Percentiles rank a stretch among this genome's conserved stretches.
phyloP scores from a whole-genome alignment of 495 filamentous ascomycete genomes.

The Trichoderma gamsii region DNA sequence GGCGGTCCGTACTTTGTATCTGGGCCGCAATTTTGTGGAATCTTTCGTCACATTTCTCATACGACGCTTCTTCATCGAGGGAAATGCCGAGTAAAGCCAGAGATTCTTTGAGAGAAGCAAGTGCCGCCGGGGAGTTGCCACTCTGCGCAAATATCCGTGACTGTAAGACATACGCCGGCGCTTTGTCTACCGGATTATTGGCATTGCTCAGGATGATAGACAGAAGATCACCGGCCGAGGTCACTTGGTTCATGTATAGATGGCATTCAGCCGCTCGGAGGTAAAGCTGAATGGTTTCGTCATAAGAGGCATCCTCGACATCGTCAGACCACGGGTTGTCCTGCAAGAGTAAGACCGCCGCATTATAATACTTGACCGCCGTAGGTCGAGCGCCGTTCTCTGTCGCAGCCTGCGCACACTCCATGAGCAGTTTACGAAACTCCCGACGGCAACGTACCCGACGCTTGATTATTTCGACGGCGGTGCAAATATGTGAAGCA shows the following conservation, averaged over 20 bases:
- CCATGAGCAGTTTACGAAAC: slow-evolving; percentile 67
- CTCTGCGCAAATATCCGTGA: slow-evolving; percentile 67
- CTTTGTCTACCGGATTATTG: slow-evolving; percentile 64
- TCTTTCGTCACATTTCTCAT: slow-evolving; percentile 66
- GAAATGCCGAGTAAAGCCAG: slow-evolving; percentile 60
- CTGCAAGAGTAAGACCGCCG: slow-evolving; percentile 72
- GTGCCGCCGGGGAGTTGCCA: slow-evolving; percentile 62
- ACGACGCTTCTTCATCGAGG: slow-evolving; percentile 58
- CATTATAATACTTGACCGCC: slow-evolving; percentile 69
- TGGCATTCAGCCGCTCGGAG: slow-evolving; percentile 74
- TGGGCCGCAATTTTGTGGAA: slow-evolving; percentile 56
- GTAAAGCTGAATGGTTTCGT: slow-evolving; percentile 73
- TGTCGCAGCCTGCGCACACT: slow-evolving; percentile 66
- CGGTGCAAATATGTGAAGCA: slow-evolving; percentile 69
- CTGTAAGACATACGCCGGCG: slow-evolving; percentile 69
- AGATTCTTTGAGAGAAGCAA: slow-evolving; percentile 60
- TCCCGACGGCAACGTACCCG: slow-evolving; percentile 51
- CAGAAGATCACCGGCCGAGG: slow-evolving; percentile 58
- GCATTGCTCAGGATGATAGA: slow-evolving; percentile 59
- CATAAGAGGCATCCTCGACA: slow-evolving; percentile 66
- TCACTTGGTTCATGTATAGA: slow-evolving; percentile 64
- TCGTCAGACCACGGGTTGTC: slow-evolving; percentile 68
- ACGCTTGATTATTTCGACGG: slow-evolving; percentile 63
- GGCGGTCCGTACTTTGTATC: slow-evolving; percentile 54
- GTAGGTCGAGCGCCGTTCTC: slow-evolving; percentile 75